Evolutionary conservation across 2,329 filamentous ascomycete genomes (phyloP).

Genomic region (Pyricularia pennisetigena): DNA sequence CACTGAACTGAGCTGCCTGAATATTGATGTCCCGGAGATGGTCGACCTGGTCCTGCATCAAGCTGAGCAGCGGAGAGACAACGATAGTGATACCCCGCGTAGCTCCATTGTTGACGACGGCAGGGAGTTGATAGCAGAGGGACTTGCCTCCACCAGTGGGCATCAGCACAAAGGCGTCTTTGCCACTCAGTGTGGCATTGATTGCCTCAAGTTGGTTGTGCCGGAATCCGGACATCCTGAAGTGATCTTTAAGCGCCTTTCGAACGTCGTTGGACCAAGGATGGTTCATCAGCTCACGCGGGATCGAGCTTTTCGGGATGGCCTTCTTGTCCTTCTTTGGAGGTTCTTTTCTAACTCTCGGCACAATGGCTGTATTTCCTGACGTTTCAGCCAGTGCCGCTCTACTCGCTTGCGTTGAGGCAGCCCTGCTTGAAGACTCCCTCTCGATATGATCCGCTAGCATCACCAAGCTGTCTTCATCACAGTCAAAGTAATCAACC

Average conservation of each 20-base stretch:
- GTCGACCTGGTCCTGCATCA: conserved; percentile 95
- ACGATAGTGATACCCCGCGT: conserved; percentile 86
- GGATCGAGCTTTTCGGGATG: conserved; percentile 24
- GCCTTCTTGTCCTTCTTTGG: conserved; percentile 15
- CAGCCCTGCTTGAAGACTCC: conserved; percentile 22
- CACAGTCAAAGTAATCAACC: conserved; percentile 20
- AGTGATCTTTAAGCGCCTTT: conserved; percentile 68
- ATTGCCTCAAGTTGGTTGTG: conserved; percentile 92
- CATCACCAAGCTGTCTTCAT: conserved; percentile 33
- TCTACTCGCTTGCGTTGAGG: conserved; percentile 16
- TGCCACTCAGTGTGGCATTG: conserved; percentile 78
- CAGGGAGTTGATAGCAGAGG: conserved; percentile 89
- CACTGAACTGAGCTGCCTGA: conserved; percentile 72
- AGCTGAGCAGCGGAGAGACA: conserved; percentile 84
- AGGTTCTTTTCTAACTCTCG: conserved; percentile 20
- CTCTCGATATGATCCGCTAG: conserved; percentile 40
- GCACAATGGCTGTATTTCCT: conserved; percentile 27
- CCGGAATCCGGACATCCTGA: conserved; percentile 78
- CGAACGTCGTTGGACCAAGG: conserved; percentile 84
- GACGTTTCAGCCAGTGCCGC: conserved; percentile 36
- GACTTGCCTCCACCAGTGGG: conserved; percentile 96
- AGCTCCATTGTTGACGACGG: conserved; percentile 69
- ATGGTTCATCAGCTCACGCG: conserved; percentile 49
- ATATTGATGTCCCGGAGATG: conserved; percentile 69
- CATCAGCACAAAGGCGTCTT: conserved; percentile 94